Conservation (phyloP, 2,329 filamentous ascomycete species). For the Aschersonia sp. region DNA sequence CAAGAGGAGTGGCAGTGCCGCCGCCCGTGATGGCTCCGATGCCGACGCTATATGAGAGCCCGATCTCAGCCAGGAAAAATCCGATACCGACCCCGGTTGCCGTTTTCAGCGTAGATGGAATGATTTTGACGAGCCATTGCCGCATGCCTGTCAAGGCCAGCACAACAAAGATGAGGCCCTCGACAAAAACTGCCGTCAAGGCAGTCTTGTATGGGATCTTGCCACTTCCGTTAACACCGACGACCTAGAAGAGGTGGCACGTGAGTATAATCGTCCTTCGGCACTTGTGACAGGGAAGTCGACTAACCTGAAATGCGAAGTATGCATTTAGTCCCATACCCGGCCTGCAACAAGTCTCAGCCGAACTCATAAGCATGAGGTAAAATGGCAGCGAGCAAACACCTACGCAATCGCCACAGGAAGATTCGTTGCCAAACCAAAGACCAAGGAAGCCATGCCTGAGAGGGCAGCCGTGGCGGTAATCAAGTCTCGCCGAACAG, state of each 20-base stretch:
- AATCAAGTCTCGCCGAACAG: slow-evolving; percentile 61
- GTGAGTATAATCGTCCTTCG: background rate
- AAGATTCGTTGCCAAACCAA: slow-evolving; percentile 71
- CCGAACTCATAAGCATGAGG: background rate
- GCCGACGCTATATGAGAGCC: slow-evolving; percentile 63
- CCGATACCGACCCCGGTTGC: slow-evolving; percentile 53
- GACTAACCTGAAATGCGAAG: slow-evolving; percentile 41
- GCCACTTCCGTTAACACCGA: slow-evolving; percentile 44
- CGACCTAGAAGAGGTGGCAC: slow-evolving; percentile 22
- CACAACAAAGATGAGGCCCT: slow-evolving; percentile 50
- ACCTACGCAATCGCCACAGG: slow-evolving; percentile 33
- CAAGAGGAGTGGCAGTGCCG: slow-evolving; percentile 49
- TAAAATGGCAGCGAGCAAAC: background rate
- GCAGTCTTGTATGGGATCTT: slow-evolving; percentile 43
- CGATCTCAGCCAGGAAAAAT: slow-evolving; percentile 48
- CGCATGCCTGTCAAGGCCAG: slow-evolving; percentile 54
- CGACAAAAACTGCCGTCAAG: slow-evolving; percentile 49
- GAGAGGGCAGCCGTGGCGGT: slow-evolving; percentile 73
- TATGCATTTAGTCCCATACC: slow-evolving; percentile 57
- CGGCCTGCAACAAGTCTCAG: slow-evolving; percentile 27
- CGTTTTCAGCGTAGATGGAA: slow-evolving; percentile 50
- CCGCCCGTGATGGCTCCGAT: slow-evolving; percentile 72
- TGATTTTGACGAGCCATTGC: slow-evolving; percentile 56
- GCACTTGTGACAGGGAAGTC: background rate
- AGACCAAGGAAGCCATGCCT: slow-evolving; percentile 59